phyloP scores from a whole-genome alignment of 2,329 filamentous ascomycete species.

The Lizonia empirigonia region DNA sequence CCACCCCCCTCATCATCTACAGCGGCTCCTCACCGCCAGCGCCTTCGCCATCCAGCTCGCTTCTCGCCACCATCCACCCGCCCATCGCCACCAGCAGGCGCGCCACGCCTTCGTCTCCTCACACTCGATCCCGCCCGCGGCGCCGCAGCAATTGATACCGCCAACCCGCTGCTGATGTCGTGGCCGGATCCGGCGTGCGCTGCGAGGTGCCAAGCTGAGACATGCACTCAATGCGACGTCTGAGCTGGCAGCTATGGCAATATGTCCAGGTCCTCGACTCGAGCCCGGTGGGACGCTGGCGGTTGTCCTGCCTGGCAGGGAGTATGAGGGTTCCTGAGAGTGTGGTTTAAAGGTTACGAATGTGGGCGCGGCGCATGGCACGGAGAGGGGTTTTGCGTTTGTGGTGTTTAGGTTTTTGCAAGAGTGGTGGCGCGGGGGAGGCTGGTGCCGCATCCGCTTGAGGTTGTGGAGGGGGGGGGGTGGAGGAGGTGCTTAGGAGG shows the following conservation, averaged over 20 bases:
- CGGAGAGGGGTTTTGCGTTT: conserved; percentile 52
- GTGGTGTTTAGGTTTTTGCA: conserved; percentile 53
- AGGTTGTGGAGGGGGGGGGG: no score
- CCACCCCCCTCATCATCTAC: conserved; percentile 49
- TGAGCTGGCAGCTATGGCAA: conserved; percentile 54
- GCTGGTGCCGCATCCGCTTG: conserved; percentile 51
- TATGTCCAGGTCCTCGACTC: conserved; percentile 45
- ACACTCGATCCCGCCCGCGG: conserved; percentile 47
- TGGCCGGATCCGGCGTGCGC: conserved; percentile 52
- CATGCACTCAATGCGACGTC: conserved; percentile 65
- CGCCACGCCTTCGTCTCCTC: conserved; percentile 43
- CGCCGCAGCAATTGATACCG: conserved; percentile 60
- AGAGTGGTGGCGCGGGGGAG: conserved; percentile 57
- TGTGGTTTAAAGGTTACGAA: conserved; percentile 48
- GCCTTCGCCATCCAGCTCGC: conserved; percentile 52
- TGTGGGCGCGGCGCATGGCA: conserved; percentile 40
- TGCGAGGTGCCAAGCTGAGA: conserved; percentile 52
- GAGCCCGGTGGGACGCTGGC: conserved; percentile 41
- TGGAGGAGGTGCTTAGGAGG: no score
- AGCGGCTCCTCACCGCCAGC: conserved; percentile 50
- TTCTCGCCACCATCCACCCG: conserved; percentile 49
- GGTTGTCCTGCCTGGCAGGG: conserved; percentile 51
- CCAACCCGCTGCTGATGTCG: conserved; percentile 54
- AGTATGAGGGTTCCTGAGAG: conserved; percentile 51
- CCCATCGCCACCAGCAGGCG: conserved; percentile 51